Evolutionary conservation across 116 monocot species (phyloP), one percentile per base, ranked within the genome.

Genomic region (Trichopus zeylanicus): DNA sequence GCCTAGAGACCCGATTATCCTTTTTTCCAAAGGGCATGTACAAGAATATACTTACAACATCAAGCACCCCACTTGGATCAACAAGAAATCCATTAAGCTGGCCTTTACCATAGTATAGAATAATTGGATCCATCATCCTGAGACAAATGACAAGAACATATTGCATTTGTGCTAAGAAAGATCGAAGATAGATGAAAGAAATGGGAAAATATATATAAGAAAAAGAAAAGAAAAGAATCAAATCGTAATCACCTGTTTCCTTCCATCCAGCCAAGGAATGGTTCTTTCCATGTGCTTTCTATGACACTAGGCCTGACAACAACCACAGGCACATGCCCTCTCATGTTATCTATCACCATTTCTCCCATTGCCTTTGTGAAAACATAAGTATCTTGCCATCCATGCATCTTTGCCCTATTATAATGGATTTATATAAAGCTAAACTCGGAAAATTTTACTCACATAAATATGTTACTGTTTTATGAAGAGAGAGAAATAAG

Each of bases 331-430:
- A 91, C 79, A 23, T 82, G 73, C 33, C 85, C 97, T 57, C 82
- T 74, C 70, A 78, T 73, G 73, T 70, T 70, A 47, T 79, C 70
- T 34, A 97, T 66, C 18, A 82, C 62, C 97, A 97, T 97, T 56
- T 97, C 97, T 4, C 82, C 97, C 91, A 97, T 97, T 8, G 97
- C 97, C 62, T 97, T 97, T 51, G 97, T 97, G 62, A 97, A 97
- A n/a, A 75, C 81, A 71, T 97, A 97, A 0, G 87, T 91, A 32
- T 97, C 79, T 80, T 84, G 91, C 97, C 97, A 97, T 26, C 97
- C 97, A 67, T 76, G 63, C 27, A 60, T 66, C 29, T 77, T 97
- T 65, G 97, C 91, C 65, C 97, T 97, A 47, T 59, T 26, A 52
- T 1, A 53, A 8, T 27, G 4, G 13, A 37, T 11, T 11, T 37